Base-by-base conservation (phyloP, 2,329 filamentous ascomycete species). In the Botrytis elliptica region DNA sequence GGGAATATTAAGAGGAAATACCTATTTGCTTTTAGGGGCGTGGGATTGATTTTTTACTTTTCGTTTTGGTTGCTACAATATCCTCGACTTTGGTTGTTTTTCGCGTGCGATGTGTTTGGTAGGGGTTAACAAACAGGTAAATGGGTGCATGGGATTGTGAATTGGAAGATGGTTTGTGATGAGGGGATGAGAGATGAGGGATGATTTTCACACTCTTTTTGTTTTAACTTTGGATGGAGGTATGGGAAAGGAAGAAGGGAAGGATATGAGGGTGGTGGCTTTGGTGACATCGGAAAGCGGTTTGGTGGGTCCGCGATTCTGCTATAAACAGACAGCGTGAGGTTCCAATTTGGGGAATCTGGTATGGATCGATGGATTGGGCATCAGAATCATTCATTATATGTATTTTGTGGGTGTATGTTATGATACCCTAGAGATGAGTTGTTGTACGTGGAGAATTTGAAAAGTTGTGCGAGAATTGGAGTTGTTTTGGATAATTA, bases 21-120 rank as follows among this genome's bases (percentile, higher is more conserved):
- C 79, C 79, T 79, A 80, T 80, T 80, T 80, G 79, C 77, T 79
- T 79, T 72, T 46, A 67, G 62, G 63, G 67, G 72, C 66, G 67
- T 73, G 66, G 64, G 66, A 52, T 49, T 49, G 55, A 63, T 71
- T 64, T 64, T 71, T 71, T 71, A 64, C 25, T 71, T 71, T 71
- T 71, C 57, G 52, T 71, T 65, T 71, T 64, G 49, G 42, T 46
- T 71, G 57, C 69, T 52, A 63, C 44, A 63, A 40, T 64, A 63
- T 65, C 44, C 42, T 71, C 55, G 57, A 71, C 57, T 71, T 64
- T 64, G 59, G 40, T 62, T 71, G 49, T 40, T 49, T 71, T 71
- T 71, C 40, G 42, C 59, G 57, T 44, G 69, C 57, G 57, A 57
- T 52, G 29, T 65, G 44, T 38, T 62, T 71, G 69, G 46, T 52